Conservation (phyloP, 164 flowering plant species). For the Berberis vulgaris region DNA sequence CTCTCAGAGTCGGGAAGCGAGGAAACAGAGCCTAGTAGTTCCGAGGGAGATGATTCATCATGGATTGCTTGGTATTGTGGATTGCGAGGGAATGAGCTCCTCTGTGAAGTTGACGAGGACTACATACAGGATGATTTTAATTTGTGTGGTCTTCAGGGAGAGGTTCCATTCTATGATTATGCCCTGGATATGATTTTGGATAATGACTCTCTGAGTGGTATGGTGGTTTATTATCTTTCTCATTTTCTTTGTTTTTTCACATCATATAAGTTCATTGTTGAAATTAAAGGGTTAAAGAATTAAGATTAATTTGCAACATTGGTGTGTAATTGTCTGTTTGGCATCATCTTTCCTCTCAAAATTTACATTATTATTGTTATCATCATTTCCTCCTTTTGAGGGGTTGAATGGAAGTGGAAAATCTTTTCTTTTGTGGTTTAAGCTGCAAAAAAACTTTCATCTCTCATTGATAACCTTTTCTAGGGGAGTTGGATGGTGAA, state of each 20-base stretch:
- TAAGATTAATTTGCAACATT: too few relatives aligned
- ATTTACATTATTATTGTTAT: too few relatives aligned
- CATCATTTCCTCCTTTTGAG: too few relatives aligned
- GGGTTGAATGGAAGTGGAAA: too few relatives aligned
- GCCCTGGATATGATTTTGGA: conserved; percentile 49
- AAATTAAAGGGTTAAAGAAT: too few relatives aligned
- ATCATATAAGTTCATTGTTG: too few relatives aligned
- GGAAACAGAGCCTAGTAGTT: conserved; percentile 87
- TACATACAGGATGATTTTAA: conserved; percentile 20
- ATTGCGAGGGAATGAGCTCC: conserved; percentile 86
- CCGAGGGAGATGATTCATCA: conserved; percentile 17
- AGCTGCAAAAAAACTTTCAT: too few relatives aligned
- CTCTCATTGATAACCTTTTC: neutral
- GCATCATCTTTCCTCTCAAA: too few relatives aligned
- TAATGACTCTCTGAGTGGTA: conserved; percentile 87
- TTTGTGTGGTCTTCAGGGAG: conserved; percentile 79
- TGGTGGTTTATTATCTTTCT: conserved; percentile 7
- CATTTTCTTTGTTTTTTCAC: too few relatives aligned
- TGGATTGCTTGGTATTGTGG: conserved; percentile 98
- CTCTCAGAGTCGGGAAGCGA: conserved; percentile 83
- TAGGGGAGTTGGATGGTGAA: conserved; percentile 18
- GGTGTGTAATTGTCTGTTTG: too few relatives aligned
- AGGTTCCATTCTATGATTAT: conserved; percentile 50
- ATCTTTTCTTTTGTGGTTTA: too few relatives aligned
- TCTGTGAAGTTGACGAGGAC: conserved; percentile 95